Evolutionary conservation across 139 green algal genomes (phyloP).

Genomic region (Medakamo hakoo): DNA sequence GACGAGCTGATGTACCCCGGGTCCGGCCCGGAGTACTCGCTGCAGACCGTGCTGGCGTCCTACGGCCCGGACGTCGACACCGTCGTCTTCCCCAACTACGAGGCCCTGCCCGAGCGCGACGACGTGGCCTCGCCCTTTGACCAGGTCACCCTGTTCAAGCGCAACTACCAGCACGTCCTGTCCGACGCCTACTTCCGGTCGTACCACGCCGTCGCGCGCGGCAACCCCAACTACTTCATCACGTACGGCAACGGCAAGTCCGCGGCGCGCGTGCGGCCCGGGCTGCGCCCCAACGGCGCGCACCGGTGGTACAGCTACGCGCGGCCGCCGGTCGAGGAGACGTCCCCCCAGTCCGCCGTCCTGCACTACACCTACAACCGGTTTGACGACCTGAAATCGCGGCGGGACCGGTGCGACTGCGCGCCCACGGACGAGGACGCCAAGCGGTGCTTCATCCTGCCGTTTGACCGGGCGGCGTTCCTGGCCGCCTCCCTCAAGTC

Average conservation of each 20-base stretch:
- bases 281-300: slow-evolving; percentile 57
- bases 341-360: slow-evolving; percentile 42
- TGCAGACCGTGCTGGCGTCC: slow-evolving; percentile 23
- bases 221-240: slow-evolving; percentile 75
- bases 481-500: slow-evolving; percentile 43
- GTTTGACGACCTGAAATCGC: slow-evolving; percentile 40
- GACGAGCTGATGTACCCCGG: slow-evolving; percentile 67
- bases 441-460: slow-evolving; percentile 72
- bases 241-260: slow-evolving; percentile 66
- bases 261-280: slow-evolving; percentile 35
- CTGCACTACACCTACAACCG: slow-evolving; percentile 66
- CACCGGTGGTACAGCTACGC: slow-evolving; percentile 61
- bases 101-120: slow-evolving; percentile 38
- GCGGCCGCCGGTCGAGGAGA: slow-evolving; percentile 36
- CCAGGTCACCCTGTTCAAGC: slow-evolving; percentile 71
- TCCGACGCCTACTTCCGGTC: slow-evolving; percentile 49
- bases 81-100: slow-evolving; percentile 72
- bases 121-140: slow-evolving; percentile 46
- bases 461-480: slow-evolving; percentile 67
- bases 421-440: slow-evolving; percentile 57
- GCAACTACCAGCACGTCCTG: slow-evolving; percentile 55
- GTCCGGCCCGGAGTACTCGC: slow-evolving; percentile 30
- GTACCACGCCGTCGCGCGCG: slow-evolving; percentile 35
- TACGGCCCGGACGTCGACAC: slow-evolving; percentile 38
- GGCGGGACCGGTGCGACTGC: slow-evolving; percentile 63